Percentiles rank a stretch among this genome's conserved stretches.
Evolutionary conservation across 352 stramenopile genomes (phyloP).

Genomic region (Elongisporangium senticosum): DNA sequence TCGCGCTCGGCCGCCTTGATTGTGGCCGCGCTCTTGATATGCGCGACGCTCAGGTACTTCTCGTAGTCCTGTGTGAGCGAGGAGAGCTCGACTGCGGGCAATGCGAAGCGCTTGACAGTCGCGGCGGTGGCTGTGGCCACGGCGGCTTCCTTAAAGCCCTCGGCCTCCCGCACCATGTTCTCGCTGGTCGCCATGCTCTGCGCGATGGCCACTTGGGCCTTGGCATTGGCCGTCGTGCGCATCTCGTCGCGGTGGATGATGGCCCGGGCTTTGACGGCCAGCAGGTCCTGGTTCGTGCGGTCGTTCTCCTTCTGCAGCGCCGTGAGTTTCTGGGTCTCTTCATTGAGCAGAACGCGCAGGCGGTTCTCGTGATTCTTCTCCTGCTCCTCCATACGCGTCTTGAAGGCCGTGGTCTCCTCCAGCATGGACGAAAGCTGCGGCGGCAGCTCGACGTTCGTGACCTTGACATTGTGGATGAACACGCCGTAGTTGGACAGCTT

Average conservation of each 20-base stretch:
- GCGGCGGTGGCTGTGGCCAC: constrained; percentile 44
- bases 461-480: constrained; percentile 86
- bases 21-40: constrained; percentile 54
- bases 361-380: constrained; percentile 89
- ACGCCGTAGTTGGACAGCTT: constrained; percentile 71
- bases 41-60: constrained; percentile 60
- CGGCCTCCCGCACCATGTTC: constrained; percentile 69
- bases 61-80: constrained; percentile 57
- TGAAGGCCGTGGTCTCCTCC: constrained; percentile 80
- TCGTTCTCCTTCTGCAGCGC: constrained; percentile 78
- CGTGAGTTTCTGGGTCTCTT: constrained; percentile 81
- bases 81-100: constrained; percentile 49
- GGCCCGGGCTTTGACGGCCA: constrained; percentile 56
- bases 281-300: constrained; percentile 65
- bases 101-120: constrained; percentile 53
- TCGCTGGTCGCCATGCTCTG: constrained; percentile 43
- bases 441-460: constrained; percentile 79
- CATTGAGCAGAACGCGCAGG: constrained; percentile 73
- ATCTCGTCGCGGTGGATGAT: constrained; percentile 76
- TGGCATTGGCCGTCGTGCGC: constrained; percentile 65
- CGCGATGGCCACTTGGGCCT: constrained; percentile 67
- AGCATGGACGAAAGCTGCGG: constrained; percentile 53
- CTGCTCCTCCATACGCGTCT: constrained; percentile 85
- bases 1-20: constrained; percentile 63
- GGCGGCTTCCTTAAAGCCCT: constrained; percentile 63